Conservation (phyloP, 1,284 basidiomycete species). For the Meripilus lineatus region DNA sequence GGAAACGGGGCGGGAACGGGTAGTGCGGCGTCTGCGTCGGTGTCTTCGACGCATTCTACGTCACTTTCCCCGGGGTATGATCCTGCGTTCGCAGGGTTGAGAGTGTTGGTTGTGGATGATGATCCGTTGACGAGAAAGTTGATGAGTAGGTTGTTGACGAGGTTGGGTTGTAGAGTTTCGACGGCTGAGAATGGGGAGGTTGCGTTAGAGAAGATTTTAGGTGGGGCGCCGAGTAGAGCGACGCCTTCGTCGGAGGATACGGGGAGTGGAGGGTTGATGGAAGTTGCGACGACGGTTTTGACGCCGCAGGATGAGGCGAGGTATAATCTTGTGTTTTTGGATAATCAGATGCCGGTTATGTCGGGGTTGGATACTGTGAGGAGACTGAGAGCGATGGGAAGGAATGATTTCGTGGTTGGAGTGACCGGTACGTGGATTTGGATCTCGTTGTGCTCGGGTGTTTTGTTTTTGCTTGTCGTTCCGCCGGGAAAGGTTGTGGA, state of each 20-base stretch:
- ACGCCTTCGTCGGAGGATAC: slow-evolving; percentile 30
- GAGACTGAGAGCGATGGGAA: slow-evolving; percentile 61
- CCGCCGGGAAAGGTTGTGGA: background rate
- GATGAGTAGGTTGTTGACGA: slow-evolving; percentile 77
- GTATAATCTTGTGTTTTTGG: slow-evolving; percentile 77
- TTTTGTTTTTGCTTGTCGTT: too few species aligned
- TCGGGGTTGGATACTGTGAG: slow-evolving; percentile 71
- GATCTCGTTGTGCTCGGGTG: too few species aligned
- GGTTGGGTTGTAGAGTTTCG: slow-evolving; percentile 73
- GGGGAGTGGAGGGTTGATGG: slow-evolving; percentile 19
- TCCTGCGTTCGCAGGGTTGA: slow-evolving; percentile 35
- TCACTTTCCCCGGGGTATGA: slow-evolving; percentile 27
- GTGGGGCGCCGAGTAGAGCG: slow-evolving; percentile 19
- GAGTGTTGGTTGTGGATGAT: slow-evolving; percentile 75
- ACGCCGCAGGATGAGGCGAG: slow-evolving; percentile 23
- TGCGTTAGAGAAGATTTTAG: slow-evolving; percentile 72
- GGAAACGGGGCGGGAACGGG: slow-evolving; percentile 6
- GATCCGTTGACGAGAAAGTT: slow-evolving; percentile 75
- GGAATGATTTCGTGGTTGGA: slow-evolving; percentile 74
- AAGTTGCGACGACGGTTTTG: slow-evolving; percentile 12
- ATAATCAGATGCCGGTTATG: slow-evolving; percentile 86
- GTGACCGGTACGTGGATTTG: slow-evolving; percentile 65
- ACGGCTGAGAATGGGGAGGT: slow-evolving; percentile 87
- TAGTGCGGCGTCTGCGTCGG: slow-evolving; percentile 5
- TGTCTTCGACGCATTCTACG: slow-evolving; percentile 10